Percentiles rank a stretch among this genome's conserved stretches.
phyloP scores from a whole-genome alignment of 2,329 filamentous ascomycete genomes.

The Diaporthe vexans region DNA sequence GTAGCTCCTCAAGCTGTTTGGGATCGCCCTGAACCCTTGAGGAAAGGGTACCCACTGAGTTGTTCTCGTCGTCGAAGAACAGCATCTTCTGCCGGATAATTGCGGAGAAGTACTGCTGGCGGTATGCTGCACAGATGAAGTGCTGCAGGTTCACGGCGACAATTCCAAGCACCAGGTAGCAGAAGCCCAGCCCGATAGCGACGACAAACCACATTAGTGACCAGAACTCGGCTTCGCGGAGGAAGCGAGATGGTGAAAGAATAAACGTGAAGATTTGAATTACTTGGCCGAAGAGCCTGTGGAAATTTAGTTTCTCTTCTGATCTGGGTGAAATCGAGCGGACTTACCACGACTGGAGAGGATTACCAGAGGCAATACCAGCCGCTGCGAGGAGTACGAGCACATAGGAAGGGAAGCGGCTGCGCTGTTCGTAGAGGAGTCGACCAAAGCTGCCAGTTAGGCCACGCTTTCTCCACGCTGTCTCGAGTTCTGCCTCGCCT shows the following conservation, averaged over 20 bases:
- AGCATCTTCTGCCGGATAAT: constrained; percentile 71
- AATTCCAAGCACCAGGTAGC: constrained; percentile 62
- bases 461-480: constrained; percentile 53
- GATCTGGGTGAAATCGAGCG: neutral
- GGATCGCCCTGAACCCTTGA: constrained; percentile 69
- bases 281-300: constrained; percentile 65
- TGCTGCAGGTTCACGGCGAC: constrained; percentile 62
- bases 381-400: constrained; percentile 62
- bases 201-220: constrained; percentile 72
- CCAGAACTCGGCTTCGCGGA: constrained; percentile 68
- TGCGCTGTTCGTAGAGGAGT: constrained; percentile 69
- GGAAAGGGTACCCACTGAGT: constrained; percentile 72
- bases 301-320: constrained; percentile 43
- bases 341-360: constrained; percentile 45
- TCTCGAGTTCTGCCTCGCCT: constrained; percentile 37
- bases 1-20: constrained; percentile 72
- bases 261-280: constrained; percentile 63
- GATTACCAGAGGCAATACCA: constrained; percentile 29
- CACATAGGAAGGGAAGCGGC: constrained; percentile 64
- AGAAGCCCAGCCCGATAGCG: constrained; percentile 35
- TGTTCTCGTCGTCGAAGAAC: constrained; percentile 73
- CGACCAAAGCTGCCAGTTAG: constrained; percentile 68
- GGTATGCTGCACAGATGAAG: constrained; percentile 65
- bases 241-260: constrained; percentile 51
- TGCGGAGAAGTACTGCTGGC: constrained; percentile 72